These are phyloP conservation scores for Talaromyces sp. DNA, from an alignment of 2,329 filamentous ascomycete species.

Conservation along the genomic window DNA sequence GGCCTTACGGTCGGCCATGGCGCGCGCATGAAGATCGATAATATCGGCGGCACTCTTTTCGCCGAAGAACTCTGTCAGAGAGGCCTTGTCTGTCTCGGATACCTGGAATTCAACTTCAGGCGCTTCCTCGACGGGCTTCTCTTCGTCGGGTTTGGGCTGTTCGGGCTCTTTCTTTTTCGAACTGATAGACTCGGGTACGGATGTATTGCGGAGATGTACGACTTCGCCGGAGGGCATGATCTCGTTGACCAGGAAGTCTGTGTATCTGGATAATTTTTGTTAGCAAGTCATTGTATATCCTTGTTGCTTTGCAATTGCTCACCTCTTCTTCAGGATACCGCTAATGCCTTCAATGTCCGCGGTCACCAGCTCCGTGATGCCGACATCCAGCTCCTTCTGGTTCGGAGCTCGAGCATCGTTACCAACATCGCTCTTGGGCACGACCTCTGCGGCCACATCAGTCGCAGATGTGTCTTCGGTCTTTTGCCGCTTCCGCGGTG, in stretches of 20 bases:
- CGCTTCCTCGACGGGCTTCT: constrained; percentile 17
- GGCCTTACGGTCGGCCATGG: constrained; percentile 57
- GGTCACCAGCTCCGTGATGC: constrained; percentile 67
- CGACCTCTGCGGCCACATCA: constrained; percentile 14
- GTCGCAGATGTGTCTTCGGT: constrained; percentile 28
- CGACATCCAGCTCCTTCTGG: constrained; percentile 52
- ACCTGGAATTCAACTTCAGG: constrained; percentile 34
- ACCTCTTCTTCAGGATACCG: constrained; percentile 70
- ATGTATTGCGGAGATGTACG: constrained; percentile 65
- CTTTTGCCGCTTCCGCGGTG: constrained; percentile 42
- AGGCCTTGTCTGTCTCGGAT: constrained; percentile 48
- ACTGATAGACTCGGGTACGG: constrained; percentile 26
- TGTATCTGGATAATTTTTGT: constrained; percentile 63
- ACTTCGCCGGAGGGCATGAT: constrained; percentile 76
- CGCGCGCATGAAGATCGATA: constrained; percentile 57
- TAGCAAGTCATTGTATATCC: background rate
- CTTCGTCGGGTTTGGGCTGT: constrained; percentile 11
- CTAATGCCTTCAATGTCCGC: constrained; percentile 61
- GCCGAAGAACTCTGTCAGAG: constrained; percentile 55
- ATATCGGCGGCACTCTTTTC: constrained; percentile 54
- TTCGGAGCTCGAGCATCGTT: constrained; percentile 39
- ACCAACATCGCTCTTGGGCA: constrained; percentile 9
- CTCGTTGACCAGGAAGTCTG: constrained; percentile 91
- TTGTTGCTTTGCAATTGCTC: background rate
- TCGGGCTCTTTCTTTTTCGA: constrained; percentile 1